A percentile compares a stretch with the other conserved stretches of the same genome.
Conservation (phyloP, 805 yeast species). For the Candida wancherniae region DNA sequence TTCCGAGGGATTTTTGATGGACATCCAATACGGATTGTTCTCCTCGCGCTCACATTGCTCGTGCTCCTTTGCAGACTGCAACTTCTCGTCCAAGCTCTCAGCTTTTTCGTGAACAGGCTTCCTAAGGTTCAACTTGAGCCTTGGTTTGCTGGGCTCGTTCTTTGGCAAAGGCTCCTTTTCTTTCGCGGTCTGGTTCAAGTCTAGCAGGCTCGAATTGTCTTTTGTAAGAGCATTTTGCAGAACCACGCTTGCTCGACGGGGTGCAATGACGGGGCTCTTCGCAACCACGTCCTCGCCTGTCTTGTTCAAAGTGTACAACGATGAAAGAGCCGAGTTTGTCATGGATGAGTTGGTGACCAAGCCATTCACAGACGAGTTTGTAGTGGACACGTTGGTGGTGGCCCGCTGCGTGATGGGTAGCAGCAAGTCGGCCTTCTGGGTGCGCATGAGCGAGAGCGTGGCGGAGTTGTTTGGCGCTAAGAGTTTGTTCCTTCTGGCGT, state of each 20-base stretch:
- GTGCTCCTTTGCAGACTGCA: conserved; percentile 9
- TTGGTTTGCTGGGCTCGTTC: no score
- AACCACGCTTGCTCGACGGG: no score
- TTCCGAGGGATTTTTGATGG: conserved; percentile 64
- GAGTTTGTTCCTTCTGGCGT: not conserved
- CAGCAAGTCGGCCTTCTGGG: not conserved
- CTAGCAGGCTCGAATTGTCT: conserved; percentile 1
- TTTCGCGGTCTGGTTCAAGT: conserved; percentile 6
- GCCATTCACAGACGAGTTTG: conserved; percentile 33
- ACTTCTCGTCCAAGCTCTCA: no score
- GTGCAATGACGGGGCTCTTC: conserved; percentile 1
- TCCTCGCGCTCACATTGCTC: conserved; percentile 10
- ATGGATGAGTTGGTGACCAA: conserved; percentile 28
- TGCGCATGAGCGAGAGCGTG: conserved; percentile 26
- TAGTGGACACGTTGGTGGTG: conserved; percentile 26
- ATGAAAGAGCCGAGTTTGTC: conserved; percentile 34
- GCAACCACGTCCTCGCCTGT: conserved; percentile 8
- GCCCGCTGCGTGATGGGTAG: conserved; percentile 7
- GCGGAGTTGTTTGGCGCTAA: conserved; percentile 13
- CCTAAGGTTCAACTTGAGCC: no score
- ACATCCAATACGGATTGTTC: conserved; percentile 29
- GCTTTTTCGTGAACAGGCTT: not conserved
- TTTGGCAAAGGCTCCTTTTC: no score
- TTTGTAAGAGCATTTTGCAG: not conserved
- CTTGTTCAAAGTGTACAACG: conserved; percentile 35